Evolutionary conservation across 2,329 filamentous ascomycete genomes (phyloP), one percentile per base, ranked within the genome.

Genomic region (Aspergillus sp.): DNA sequence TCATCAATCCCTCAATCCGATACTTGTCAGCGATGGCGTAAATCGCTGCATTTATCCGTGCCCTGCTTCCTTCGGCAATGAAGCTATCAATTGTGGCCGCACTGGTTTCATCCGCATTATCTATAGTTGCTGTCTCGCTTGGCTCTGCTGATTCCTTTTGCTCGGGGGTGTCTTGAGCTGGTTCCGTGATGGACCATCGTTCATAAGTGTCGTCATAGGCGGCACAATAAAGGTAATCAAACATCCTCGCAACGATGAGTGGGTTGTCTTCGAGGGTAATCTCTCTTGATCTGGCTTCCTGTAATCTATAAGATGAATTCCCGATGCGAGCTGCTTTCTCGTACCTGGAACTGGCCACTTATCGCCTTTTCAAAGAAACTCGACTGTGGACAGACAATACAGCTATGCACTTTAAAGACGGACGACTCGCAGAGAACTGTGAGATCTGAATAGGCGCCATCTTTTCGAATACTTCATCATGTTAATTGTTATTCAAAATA

Each of bases 151-250:
- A 16, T 39, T 39, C 12, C 2, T 16, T 39, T 39, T 39, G 1
- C 36, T 57, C 39, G 45, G 36, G 24, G 47, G 52, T 29, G 42
- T 54, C 29, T 54, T 54, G 3, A 47, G 52, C 50, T 39, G 42
- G 4, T 42, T 3, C 22, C 20, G 6, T 49, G 18, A 22, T 22
- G 22, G 22, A 22, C 22, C 22, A 22, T 22, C 22, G 22, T 22
- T 22, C 22, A 22, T 18, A 42, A 54, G 20, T 46, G 18, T 59
- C 49, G 14, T 59, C 42, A 29, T 59, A 56, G 29, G 51, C 31
- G 20, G 26, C 57, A 39, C n/a, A 16, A 26, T 59, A 59, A 52
- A 59, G 42, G 31, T 52, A 59, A 32, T 59, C 57, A 18, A 59
- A 26, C 49, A 56, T 56, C 36, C 36, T 56, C 16, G 49, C 16